Evolutionary conservation across 2,329 filamentous ascomycete genomes (phyloP).

Genomic region (Cercospora canescens): DNA sequence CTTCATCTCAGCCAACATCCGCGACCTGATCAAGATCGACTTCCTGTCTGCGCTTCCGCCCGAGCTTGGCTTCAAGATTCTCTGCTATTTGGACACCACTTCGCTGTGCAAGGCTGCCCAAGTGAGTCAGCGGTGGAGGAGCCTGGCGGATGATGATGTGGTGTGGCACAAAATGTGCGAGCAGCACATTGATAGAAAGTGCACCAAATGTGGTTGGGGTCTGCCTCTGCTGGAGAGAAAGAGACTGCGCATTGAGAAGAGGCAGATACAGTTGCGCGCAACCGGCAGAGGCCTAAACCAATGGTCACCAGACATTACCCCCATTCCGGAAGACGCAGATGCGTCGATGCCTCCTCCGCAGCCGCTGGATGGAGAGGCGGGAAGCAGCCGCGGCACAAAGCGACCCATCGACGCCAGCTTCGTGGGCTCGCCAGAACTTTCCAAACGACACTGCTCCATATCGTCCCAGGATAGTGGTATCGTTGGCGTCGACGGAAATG

Average conservation of each 20-base stretch:
- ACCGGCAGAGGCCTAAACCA: constrained; percentile 59
- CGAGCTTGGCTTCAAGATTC: constrained; percentile 90
- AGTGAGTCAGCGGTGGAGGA: constrained; percentile 85
- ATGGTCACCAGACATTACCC: constrained; percentile 53
- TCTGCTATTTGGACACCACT: constrained; percentile 88
- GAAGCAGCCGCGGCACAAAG: constrained; percentile 20
- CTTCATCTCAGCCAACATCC: constrained; percentile 84
- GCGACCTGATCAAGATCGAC: constrained; percentile 96
- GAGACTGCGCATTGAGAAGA: constrained; percentile 80
- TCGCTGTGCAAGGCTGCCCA: constrained; percentile 95
- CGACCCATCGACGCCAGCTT: constrained; percentile 22
- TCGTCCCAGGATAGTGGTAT: constrained; percentile 18
- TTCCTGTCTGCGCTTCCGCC: constrained; percentile 85
- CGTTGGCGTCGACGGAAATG: constrained; percentile 25
- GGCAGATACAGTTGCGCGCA: constrained; percentile 73
- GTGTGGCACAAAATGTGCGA: constrained; percentile 99
- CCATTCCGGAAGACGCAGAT: constrained; percentile 42
- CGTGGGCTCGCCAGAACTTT: constrained; percentile 27
- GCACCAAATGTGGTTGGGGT: constrained; percentile 94
- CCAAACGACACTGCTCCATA: constrained; percentile 30
- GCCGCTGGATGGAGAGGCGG: constrained; percentile 6
- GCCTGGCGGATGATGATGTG: constrained; percentile 91
- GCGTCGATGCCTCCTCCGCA: constrained; percentile 5
- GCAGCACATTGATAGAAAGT: constrained; percentile 92
- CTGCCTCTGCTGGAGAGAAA: constrained; percentile 87